Percentiles rank a stretch among this genome's conserved stretches.
Evolutionary conservation across 83 land plant genomes (phyloP).

Genomic region (Diphasiastrum complanatum): DNA sequence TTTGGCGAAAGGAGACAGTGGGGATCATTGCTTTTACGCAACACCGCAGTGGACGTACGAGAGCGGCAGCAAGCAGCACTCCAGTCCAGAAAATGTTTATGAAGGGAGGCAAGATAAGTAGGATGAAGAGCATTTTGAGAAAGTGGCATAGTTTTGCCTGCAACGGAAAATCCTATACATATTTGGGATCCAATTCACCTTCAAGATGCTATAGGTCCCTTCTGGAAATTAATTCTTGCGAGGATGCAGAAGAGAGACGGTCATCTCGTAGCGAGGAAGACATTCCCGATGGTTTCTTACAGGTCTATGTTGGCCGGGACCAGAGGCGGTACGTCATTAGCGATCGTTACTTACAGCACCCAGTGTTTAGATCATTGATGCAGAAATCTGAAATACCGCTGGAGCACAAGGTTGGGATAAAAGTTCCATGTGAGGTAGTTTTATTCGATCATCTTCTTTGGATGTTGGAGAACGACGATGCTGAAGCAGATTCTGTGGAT

Average conservation of each 20-base stretch:
- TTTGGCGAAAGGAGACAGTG: no score
- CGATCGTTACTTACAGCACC: slow-evolving; percentile 36
- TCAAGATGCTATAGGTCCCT: not conserved
- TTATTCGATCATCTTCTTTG: slow-evolving; percentile 81
- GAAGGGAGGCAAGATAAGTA: slow-evolving; percentile 36
- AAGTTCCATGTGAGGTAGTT: slow-evolving; percentile 64
- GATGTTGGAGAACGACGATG: slow-evolving; percentile 69
- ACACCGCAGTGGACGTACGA: no score
- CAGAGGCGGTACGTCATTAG: slow-evolving; percentile 41
- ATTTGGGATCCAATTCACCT: slow-evolving; percentile 4
- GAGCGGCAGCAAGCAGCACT: no score
- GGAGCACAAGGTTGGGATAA: slow-evolving; percentile 11
- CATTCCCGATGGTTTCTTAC: slow-evolving; percentile 25
- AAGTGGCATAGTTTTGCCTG: slow-evolving; percentile 38
- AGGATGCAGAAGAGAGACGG: not conserved
- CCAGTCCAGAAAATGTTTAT: no score
- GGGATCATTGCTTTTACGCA: no score
- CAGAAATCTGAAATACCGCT: slow-evolving; percentile 18
- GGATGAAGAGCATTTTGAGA: slow-evolving; percentile 41
- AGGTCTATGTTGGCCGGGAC: slow-evolving; percentile 56
- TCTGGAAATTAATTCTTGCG: not conserved
- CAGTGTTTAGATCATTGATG: slow-evolving; percentile 42
- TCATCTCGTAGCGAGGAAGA: not conserved
- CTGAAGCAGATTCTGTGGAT: slow-evolving; percentile 43
- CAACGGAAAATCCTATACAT: slow-evolving; percentile 16